phyloP scores from a whole-genome alignment of 139 green algal genomes.

The Tetradesmus obliquus region DNA sequence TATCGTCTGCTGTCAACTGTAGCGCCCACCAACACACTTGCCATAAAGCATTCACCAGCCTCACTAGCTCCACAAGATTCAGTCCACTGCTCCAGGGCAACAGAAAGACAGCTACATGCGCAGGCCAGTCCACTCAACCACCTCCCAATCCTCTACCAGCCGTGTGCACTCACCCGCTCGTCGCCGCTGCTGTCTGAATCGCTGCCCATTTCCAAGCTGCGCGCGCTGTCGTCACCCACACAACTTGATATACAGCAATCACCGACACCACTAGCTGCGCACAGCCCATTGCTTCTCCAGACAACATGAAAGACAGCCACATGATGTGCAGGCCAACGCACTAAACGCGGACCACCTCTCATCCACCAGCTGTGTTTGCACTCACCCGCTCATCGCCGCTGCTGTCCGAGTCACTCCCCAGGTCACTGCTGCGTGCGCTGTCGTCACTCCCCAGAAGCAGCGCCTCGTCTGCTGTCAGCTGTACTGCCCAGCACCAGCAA shows the following conservation, averaged over 20 bases:
- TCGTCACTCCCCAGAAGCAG: slow-evolving; percentile 14
- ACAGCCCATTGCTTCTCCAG: neutral
- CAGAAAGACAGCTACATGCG: too few relatives aligned
- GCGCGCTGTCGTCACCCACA: neutral
- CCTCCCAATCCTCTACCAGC: neutral
- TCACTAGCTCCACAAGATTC: neutral
- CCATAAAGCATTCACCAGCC: neutral
- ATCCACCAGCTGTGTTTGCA: neutral
- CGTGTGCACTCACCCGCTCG: neutral
- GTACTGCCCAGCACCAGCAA: neutral
- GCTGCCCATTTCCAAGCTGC: neutral
- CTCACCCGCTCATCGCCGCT: neutral
- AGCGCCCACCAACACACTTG: neutral
- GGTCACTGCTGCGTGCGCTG: neutral
- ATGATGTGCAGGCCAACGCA: too few relatives aligned
- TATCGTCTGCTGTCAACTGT: slow-evolving; percentile 43
- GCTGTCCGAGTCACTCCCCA: neutral
- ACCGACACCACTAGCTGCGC: neutral
- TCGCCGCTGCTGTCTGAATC: neutral
- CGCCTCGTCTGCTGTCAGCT: slow-evolving; percentile 40
- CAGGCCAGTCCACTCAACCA: too few relatives aligned
- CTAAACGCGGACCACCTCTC: too few relatives aligned
- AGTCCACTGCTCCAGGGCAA: too few relatives aligned
- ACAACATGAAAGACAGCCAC: too few relatives aligned
- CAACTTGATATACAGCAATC: too few relatives aligned